Evolutionary conservation across 768 basidiomycete genomes (phyloP).

Genomic region (Cubamyces sp.): DNA sequence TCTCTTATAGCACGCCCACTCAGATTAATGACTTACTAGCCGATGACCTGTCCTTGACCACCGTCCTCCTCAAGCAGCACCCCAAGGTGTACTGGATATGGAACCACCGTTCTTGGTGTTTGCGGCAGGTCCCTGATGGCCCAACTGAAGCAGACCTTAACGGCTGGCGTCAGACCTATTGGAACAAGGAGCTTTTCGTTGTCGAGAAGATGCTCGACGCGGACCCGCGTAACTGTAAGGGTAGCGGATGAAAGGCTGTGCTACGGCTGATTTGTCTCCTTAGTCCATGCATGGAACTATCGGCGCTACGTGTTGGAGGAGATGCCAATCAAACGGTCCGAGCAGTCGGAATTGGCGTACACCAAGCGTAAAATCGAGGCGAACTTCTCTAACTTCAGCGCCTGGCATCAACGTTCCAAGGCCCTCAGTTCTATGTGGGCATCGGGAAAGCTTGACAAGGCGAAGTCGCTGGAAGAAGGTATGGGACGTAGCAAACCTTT

Average conservation of each 20-base stretch:
- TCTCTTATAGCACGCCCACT: conserved; percentile 52
- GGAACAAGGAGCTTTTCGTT: conserved; percentile 85
- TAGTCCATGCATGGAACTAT: conserved; percentile 96
- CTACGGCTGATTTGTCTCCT: not conserved
- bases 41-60: conserved; percentile 81
- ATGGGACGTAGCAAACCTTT: conserved; percentile 22
- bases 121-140: conserved; percentile 81
- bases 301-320: conserved; percentile 80
- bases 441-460: conserved; percentile 52
- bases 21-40: conserved; percentile 66
- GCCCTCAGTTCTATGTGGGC: conserved; percentile 71
- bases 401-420: conserved; percentile 97
- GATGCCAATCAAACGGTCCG: conserved; percentile 61
- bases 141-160: conserved; percentile 55
- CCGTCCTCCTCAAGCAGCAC: conserved; percentile 74
- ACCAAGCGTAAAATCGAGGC: conserved; percentile 90
- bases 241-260: not conserved
- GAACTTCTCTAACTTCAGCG: conserved; percentile 97
- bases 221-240: conserved; percentile 93
- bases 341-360: conserved; percentile 76
- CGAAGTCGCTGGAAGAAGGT: conserved; percentile 73
- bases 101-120: conserved; percentile 97
- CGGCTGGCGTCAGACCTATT: conserved; percentile 79
- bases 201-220: conserved; percentile 92
- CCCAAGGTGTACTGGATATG: conserved; percentile 99